Evolutionary conservation across 768 basidiomycete species (phyloP).

Genomic region (Amanita muscaria): DNA sequence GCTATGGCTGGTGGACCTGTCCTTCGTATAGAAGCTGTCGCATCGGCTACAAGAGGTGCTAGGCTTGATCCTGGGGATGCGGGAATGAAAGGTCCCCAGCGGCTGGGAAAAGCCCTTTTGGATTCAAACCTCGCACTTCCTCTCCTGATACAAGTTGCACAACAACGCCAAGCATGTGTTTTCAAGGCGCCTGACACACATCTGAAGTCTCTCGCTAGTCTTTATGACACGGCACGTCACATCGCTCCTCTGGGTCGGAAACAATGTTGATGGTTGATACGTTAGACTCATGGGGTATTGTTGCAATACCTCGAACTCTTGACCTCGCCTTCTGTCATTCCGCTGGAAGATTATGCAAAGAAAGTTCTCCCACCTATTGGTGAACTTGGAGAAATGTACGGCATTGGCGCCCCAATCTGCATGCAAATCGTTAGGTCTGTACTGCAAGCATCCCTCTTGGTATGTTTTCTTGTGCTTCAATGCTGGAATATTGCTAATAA

Average conservation of each 20-base stretch:
- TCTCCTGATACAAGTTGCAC: conserved; percentile 84
- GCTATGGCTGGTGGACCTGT: conserved; percentile 89
- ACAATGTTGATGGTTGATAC: conserved; percentile 12
- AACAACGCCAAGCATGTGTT: conserved; percentile 82
- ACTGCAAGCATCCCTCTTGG: conserved; percentile 53
- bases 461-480: conserved; percentile 24
- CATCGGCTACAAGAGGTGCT: conserved; percentile 70
- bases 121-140: conserved; percentile 76
- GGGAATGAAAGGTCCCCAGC: conserved; percentile 52
- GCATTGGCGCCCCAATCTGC: conserved; percentile 76
- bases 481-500: not conserved
- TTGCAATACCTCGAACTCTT: conserved; percentile 90
- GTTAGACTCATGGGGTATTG: conserved; percentile 83
- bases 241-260: conserved; percentile 9
- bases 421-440: conserved; percentile 93
- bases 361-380: conserved; percentile 66
- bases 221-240: conserved; percentile 79
- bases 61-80: conserved; percentile 60
- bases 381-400: conserved; percentile 68
- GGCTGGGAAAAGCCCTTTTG: conserved; percentile 56
- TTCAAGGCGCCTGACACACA: conserved; percentile 66
- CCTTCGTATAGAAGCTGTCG: conserved; percentile 81
- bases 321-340: conserved; percentile 58
- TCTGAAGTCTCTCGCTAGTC: conserved; percentile 76
- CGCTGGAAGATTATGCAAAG: conserved; percentile 63